Evolutionary conservation across 768 basidiomycete species (phyloP), one percentile per base, ranked within the genome.

Genomic region (Rossbeevera mucosa): DNA sequence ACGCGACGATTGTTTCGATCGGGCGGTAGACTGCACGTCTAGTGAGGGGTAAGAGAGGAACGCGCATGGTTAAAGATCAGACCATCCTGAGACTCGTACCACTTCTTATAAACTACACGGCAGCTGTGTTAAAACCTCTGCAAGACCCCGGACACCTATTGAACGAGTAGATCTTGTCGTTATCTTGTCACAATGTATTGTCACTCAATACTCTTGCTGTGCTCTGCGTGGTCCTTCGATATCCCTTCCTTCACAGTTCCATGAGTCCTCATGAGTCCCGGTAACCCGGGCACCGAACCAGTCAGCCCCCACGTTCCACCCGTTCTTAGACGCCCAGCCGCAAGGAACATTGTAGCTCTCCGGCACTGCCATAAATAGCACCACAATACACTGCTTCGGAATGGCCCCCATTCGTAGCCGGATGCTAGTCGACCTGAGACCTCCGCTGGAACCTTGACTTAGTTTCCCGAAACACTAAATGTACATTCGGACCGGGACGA

Each of bases 1-100:
- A 88, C 67, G 84, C 82, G 51, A 96, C 93, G 57, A 96, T 92
- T 3, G 88, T 88, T 64, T 97, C 94, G 57, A 91, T 89, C 44
- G 89, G 89, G 3, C 76, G 83, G 67, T 82, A 82, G 14, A 85
- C 86, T 1, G 87, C 83, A 56, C 86, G 84, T 12, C 78, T 78
- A 5, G 86, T 86, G 58, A 91, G 74, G 1, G 86, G 85, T 38
- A 84, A 74, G 30, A 87, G 72, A 26, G 87, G 59, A 14, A 82
- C 78, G 50, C 85, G 77, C 80, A 88, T 80, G 47, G 50, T 40
- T 14, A 11, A 4, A 43, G 33, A 36, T n/a, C 4, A 8, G 33
- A 3, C 33, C 33, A 36, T 36, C 51, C 4, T 29, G 50, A 54
- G 45, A 42, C 62, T 59, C 67, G 60, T 70, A 46, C 67, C 66